Evolutionary conservation across 78 protist species (phyloP).

Genomic region (slime mould (Dictyostelium discoideum)): DNA sequence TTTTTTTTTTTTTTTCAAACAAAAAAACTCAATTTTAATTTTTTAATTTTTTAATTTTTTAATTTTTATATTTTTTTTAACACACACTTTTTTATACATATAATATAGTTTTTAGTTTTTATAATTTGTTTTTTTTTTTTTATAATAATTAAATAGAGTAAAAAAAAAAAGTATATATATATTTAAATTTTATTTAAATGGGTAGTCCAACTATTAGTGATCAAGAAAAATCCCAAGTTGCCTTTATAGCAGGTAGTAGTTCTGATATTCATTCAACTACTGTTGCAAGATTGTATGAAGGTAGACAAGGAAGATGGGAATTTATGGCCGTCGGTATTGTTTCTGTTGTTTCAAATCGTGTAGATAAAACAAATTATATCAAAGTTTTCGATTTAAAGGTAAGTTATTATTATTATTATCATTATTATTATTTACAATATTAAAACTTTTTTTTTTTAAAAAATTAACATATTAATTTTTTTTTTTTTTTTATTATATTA

Average conservation of each 20-base stretch:
- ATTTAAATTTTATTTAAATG: not conserved
- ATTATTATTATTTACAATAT: no score
- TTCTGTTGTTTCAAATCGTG: conserved; percentile 45
- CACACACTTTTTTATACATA: not conserved
- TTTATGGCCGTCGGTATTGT: conserved; percentile 63
- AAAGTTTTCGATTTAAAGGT: conserved; percentile 64
- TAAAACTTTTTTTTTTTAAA: not conserved
- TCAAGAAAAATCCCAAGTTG: conserved; percentile 48
- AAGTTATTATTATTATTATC: no score
- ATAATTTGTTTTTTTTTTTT: not conserved
- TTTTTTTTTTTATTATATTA: not conserved
- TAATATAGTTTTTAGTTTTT: not conserved
- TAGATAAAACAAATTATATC: conserved; percentile 45
- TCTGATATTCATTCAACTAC: conserved; percentile 48
- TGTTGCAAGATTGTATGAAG: conserved; percentile 74
- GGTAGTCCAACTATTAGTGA: conserved; percentile 46
- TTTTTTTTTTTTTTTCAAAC: not conserved
- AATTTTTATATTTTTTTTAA: no score
- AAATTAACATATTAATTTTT: not conserved
- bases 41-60: not conserved
- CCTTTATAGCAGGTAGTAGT: conserved; percentile 17
- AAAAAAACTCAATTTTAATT: not conserved
- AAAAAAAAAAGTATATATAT: not conserved
- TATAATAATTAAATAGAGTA: not conserved
- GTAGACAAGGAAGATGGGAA: conserved; percentile 65